phyloP scores from a whole-genome alignment of 257 asterid genomes.

The Nicotiana otophora region DNA sequence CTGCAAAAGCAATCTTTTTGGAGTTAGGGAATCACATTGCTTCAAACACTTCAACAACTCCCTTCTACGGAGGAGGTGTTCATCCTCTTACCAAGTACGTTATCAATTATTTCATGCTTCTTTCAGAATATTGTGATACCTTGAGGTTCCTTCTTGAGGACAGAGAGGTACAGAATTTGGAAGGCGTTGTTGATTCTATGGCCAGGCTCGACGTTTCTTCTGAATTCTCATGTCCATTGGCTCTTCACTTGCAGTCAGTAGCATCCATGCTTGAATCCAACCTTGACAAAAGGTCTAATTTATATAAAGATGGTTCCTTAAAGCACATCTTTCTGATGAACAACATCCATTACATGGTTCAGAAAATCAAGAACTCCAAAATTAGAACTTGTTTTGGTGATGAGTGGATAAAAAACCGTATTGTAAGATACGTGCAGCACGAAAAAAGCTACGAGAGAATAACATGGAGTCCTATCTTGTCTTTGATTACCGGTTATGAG shows the following conservation, averaged over 20 bases:
- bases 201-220: conserved; percentile 6
- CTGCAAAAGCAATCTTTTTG: conserved; percentile 32
- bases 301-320: conserved; percentile 36
- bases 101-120: conserved; percentile 53
- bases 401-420: conserved; percentile 45
- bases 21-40: conserved; percentile 43
- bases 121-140: conserved; percentile 45
- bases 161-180: conserved; percentile 5
- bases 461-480: conserved; percentile 43
- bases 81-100: conserved; percentile 60
- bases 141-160: conserved; percentile 44
- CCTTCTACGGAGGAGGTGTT: conserved; percentile 43
- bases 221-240: conserved; percentile 23
- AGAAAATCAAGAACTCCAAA: conserved; percentile 39
- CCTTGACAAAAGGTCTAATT: conserved; percentile 31
- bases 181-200: conserved; percentile 13
- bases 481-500: conserved; percentile 38
- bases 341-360: conserved; percentile 69
- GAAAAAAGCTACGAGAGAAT: conserved; percentile 42
- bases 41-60: conserved; percentile 28
- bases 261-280: conserved; percentile 48
- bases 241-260: conserved; percentile 37
- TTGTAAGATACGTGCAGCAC: conserved; percentile 42
- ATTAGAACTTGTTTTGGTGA: conserved; percentile 48
- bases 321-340: conserved; percentile 67